Base-by-base conservation (phyloP, 768 basidiomycete species). In the Tulasnella sp. region DNA sequence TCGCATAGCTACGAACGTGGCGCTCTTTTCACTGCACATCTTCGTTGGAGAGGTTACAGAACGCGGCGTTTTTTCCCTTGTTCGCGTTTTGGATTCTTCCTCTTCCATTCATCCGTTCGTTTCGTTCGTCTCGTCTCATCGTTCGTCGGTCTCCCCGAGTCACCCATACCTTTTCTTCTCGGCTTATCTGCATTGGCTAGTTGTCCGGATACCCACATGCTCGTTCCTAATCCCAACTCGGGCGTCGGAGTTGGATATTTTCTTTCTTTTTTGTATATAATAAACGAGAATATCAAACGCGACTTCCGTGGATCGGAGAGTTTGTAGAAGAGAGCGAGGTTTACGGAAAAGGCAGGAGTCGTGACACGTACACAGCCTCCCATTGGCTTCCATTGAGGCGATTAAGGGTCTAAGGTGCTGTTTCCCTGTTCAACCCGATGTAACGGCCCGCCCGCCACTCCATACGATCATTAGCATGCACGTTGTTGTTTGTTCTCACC, bases 1-100 rank as follows among this genome's bases (percentile, higher is more conserved):
- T 64, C n/a, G 58, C 58, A 64, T 64, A 64, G 58, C 58, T 64
- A 64, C 58, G 58, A 64, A 64, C 58, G 58, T 64, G 58, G 58
- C 58, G 58, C 31, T 64, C 29, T 64, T 54, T 31, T 64, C 58
- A 25, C 29, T 64, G 25, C 25, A 64, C 25, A 64, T 64, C 58
- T 64, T 25, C n/a, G 31, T 54, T 54, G 52, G 29, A 22, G 45
- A n/a, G 42, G 42, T 17, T 42, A 17, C 58, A 12, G 58, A 64
- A 64, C 12, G 58, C 31, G 58, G 3, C 29, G 25, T 25, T 11
- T 64, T 31, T 64, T 25, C 14, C 25, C 19, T 40, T 6, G 19
- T 64, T 64, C 58, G n/a, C 29, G 58, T 64, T 64, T 64, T 11
- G 58, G 58, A n/a, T n/a, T 64, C 29, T 58, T 31, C 58, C 58